A percentile compares a stretch with the other conserved stretches of the same genome.
Evolutionary conservation across 164 flowering plant species (phyloP).

Genomic region (Piper longum): DNA sequence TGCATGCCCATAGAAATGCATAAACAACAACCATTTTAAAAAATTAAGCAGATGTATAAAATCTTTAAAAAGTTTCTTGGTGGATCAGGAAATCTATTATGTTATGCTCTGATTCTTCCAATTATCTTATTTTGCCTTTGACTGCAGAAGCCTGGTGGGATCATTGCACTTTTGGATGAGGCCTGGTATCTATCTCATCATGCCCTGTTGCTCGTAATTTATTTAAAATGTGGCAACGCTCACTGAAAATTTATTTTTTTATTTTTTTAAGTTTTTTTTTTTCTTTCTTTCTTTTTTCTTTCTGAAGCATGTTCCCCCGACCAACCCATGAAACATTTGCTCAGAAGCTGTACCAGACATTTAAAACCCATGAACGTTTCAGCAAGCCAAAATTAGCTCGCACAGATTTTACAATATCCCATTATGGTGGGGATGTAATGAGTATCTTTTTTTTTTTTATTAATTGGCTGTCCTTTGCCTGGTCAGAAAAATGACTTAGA

Average conservation of each 20-base stretch:
- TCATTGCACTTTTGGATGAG: conserved; percentile 91
- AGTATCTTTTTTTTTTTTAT: background rate
- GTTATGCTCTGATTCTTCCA: background rate
- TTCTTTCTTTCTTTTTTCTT: background rate
- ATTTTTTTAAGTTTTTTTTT: too few relatives aligned
- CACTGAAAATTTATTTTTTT: too few relatives aligned
- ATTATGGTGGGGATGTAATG: conserved; percentile 99
- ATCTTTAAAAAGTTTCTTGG: background rate
- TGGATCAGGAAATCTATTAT: background rate
- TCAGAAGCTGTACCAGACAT: conserved; percentile 89
- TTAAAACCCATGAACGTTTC: conserved; percentile 73
- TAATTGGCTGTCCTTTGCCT: background rate
- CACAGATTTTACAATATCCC: conserved; percentile 83
- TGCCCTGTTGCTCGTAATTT: background rate
- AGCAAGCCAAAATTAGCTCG: conserved; percentile 89
- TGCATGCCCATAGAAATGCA: too few relatives aligned
- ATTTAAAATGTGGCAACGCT: background rate
- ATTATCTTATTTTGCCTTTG: conserved; percentile 3
- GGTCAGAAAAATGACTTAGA: background rate
- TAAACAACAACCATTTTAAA: too few relatives aligned
- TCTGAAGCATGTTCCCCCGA: conserved; percentile 92
- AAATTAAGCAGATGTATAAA: too few relatives aligned
- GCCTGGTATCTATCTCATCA: conserved; percentile 61
- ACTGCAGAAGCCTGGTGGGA: conserved; percentile 96
- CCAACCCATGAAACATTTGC: conserved; percentile 98